Evolutionary conservation across 1,284 basidiomycete genomes (phyloP), one percentile per base, ranked within the genome.

Genomic region (Ustilago tritici): DNA sequence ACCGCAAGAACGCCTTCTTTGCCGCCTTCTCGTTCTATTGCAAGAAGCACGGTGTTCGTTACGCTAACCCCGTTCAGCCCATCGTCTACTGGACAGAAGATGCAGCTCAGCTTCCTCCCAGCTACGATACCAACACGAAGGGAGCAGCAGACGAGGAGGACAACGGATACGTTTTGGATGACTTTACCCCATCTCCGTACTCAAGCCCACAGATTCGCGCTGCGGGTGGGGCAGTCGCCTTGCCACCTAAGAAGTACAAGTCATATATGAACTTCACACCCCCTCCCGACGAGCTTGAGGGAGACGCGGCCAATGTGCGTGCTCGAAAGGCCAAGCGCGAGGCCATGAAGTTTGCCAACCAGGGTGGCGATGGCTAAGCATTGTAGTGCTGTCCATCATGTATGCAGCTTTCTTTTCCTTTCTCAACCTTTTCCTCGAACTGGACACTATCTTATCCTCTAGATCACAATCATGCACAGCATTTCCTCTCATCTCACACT

Each of bases 21-120:
- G 77, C 82, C 32, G 83, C 83, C 3, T 80, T 85, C 38, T 74
- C 71, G 17, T 85, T 77, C 66, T 85, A 83, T 65, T 65, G 76
- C 68, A 82, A 83, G 61, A 85, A 85, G 76, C 83, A 85, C 65
- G 81, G 80, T 54, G 63, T 85, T 52, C 66, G 79, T 1, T 85
- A 79, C 62, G 76, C 74, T 61, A 78, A 78, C 60, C 60, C 77
- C 11, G 75, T 74, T 12, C 79, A 80, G 61, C 82, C 82, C 7
- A 72, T 84, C 57, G 66, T 81, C 38, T 84, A 84, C 59, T 82
- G 80, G 81, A 69, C 67, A 6, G 81, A 81, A 23, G 74, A 82
- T 28, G 79, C 69, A 4, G 79, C 79, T 3, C 38, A 54, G 2
- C 60, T 78, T 14, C 80, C 80, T 17, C 82, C 82, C 0, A 69